Percentiles rank a stretch among this genome's conserved stretches.
These are phyloP conservation scores for Metarhizium brunneum DNA, from an alignment of 2,329 filamentous ascomycete genomes.

Conservation along the genomic window DNA sequence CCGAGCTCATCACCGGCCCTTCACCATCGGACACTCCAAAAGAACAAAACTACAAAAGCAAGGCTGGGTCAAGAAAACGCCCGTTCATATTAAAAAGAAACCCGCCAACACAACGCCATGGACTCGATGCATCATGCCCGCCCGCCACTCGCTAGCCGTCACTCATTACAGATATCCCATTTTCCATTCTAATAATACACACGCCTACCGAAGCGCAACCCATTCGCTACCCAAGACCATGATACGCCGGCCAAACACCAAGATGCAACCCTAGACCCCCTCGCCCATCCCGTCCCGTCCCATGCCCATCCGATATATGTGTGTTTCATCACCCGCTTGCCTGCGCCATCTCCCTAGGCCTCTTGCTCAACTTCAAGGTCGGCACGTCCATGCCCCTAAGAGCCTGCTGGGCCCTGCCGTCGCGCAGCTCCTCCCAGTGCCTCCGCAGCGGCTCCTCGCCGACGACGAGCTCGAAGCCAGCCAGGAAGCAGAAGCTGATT, in stretches of 20 bases:
- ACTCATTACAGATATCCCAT: too few species aligned
- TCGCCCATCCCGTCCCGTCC: background rate
- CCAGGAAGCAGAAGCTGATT: slow-evolving; percentile 79
- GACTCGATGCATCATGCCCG: too few species aligned
- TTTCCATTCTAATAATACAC: background rate
- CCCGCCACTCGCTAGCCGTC: too few species aligned
- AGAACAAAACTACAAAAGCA: too few species aligned
- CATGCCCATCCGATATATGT: background rate
- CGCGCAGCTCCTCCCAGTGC: slow-evolving; percentile 24
- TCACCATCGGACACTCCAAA: too few species aligned
- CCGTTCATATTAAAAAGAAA: too few species aligned
- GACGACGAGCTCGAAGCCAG: slow-evolving; percentile 71
- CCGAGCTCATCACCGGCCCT: too few species aligned
- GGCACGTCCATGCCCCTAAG: slow-evolving; percentile 19
- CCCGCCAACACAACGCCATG: too few species aligned
- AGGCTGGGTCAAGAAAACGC: too few species aligned
- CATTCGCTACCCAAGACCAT: background rate
- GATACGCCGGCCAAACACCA: background rate
- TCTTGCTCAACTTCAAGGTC: slow-evolving; percentile 16
- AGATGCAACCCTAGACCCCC: background rate
- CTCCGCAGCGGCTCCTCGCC: slow-evolving; percentile 20
- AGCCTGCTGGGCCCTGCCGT: slow-evolving; percentile 17
- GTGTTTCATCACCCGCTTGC: background rate
- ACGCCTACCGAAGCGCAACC: background rate
- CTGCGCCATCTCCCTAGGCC: slow-evolving; percentile 7